Conservation (phyloP, 2,329 filamentous ascomycete genomes). For the Botrytis galanthina region DNA sequence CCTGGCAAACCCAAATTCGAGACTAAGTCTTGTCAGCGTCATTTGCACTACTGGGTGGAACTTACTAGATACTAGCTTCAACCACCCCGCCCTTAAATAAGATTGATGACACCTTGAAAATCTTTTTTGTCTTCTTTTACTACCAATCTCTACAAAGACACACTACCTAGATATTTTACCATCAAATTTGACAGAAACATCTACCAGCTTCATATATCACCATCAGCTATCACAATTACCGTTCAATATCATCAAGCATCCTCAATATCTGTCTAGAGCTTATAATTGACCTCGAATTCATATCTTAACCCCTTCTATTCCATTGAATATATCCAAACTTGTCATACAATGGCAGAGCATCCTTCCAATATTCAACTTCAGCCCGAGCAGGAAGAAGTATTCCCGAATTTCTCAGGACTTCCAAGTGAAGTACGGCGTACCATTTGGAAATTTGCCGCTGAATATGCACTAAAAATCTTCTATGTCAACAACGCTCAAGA, state of each 20-base stretch:
- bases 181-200: background rate
- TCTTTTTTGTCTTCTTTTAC: background rate
- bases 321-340: background rate
- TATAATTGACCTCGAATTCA: background rate
- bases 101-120: background rate
- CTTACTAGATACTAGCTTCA: background rate
- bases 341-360: background rate
- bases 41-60: background rate
- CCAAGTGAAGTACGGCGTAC: background rate
- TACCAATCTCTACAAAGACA: background rate
- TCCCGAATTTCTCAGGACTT: background rate
- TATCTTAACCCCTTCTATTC: background rate
- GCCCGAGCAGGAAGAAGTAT: background rate
- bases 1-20: background rate
- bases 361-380: background rate
- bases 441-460: background rate
- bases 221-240: background rate
- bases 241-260: background rate
- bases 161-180: background rate
- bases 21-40: background rate
- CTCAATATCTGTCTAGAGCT: background rate
- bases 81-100: background rate
- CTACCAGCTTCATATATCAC: background rate
- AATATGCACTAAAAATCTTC: background rate
- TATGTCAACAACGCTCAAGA: background rate